These are phyloP conservation scores for Corynespora cassiicola DNA, from an alignment of 2,329 filamentous ascomycete genomes.

Conservation along the genomic window DNA sequence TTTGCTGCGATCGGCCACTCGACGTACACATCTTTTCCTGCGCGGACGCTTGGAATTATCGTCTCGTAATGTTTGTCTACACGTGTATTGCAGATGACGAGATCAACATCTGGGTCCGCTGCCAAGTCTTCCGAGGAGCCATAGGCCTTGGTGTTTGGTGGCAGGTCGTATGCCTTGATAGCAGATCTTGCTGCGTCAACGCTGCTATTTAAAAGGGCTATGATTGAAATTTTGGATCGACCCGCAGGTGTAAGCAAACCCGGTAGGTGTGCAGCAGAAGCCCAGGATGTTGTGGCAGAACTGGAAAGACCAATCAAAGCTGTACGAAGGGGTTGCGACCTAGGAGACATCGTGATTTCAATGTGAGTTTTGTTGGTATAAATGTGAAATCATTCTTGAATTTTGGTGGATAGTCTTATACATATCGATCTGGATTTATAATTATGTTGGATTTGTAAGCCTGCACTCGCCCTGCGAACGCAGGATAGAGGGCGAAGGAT, in stretches of 20 bases:
- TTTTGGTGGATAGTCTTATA: too few species aligned
- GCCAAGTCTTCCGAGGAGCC: conserved; percentile 51
- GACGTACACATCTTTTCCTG: conserved; percentile 60
- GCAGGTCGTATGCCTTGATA: conserved; percentile 48
- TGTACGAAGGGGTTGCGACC: conserved; percentile 23
- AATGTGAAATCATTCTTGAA: too few species aligned
- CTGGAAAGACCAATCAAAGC: conserved; percentile 33
- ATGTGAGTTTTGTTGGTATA: too few species aligned
- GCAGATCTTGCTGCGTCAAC: conserved; percentile 49
- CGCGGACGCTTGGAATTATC: conserved; percentile 54
- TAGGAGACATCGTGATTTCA: conserved; percentile 1
- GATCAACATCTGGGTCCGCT: conserved; percentile 33
- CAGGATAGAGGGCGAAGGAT: too few species aligned
- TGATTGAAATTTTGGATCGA: conserved; percentile 48
- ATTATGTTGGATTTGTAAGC: too few species aligned
- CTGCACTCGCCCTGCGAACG: too few species aligned
- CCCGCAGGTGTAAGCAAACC: conserved; percentile 29
- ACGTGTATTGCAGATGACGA: conserved; percentile 60
- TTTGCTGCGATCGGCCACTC: conserved; percentile 57
- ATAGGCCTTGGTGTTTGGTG: conserved; percentile 51
- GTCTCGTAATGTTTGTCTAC: conserved; percentile 61
- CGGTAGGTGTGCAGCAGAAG: conserved; percentile 44
- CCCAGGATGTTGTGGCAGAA: conserved; percentile 37
- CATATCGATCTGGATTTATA: too few species aligned
- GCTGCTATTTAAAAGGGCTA: conserved; percentile 55